Evolutionary conservation across 2,329 filamentous ascomycete genomes (phyloP).

Genomic region (Colletotrichum lindemuthianum): DNA sequence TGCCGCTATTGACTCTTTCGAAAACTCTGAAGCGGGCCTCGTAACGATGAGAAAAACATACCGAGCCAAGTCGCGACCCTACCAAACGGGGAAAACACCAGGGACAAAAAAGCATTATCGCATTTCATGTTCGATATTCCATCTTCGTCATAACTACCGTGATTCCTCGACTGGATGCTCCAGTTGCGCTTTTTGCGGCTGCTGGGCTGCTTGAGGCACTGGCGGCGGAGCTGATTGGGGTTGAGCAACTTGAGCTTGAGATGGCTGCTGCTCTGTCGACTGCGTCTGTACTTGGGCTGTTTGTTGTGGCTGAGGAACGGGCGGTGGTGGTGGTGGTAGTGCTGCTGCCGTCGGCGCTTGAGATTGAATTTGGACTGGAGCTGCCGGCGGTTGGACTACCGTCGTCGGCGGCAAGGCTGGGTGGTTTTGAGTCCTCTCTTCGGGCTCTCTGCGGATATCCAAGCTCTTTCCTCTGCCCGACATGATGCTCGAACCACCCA

Average conservation of each 20-base stretch:
- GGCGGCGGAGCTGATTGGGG: neutral
- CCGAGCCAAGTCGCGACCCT: too few relatives aligned
- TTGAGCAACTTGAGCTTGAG: neutral
- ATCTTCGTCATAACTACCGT: conserved; percentile 14
- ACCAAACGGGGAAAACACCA: neutral
- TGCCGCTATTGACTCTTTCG: neutral
- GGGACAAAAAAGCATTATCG: conserved; percentile 1
- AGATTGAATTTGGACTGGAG: neutral
- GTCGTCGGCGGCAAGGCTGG: conserved; percentile 9
- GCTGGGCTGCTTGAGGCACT: neutral
- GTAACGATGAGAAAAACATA: too few relatives aligned
- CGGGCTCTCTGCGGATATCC: conserved; percentile 51
- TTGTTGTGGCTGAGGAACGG: neutral
- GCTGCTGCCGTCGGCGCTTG: too few relatives aligned
- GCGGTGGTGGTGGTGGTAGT: neutral
- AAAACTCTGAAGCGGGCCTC: conserved; percentile 14
- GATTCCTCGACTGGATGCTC: conserved; percentile 11
- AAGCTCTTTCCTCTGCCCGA: conserved; percentile 50
- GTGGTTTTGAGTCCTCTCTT: conserved; percentile 37
- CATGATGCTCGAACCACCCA: conserved; percentile 41
- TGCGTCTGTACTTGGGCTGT: neutral
- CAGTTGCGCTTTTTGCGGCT: conserved; percentile 10
- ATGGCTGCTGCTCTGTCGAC: neutral
- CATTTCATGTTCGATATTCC: conserved; percentile 7
- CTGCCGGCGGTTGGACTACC: conserved; percentile 1